Evolutionary conservation across 257 asterid genomes (phyloP).

Genomic region (Fraxinus anomala): DNA sequence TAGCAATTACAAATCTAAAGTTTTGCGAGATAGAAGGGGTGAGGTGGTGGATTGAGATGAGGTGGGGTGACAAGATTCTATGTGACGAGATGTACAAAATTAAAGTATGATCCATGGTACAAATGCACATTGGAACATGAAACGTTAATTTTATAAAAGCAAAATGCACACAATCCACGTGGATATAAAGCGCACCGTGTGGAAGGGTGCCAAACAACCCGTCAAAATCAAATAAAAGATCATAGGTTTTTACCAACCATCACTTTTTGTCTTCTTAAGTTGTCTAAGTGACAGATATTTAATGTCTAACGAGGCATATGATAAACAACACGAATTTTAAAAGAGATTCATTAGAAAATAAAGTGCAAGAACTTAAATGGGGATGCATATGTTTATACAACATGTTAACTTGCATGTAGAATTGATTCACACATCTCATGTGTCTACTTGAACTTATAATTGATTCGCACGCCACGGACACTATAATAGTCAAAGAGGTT

Average conservation of each 20-base stretch:
- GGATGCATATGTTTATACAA: neutral
- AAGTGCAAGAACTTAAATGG: too few species aligned
- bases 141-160: too few species aligned
- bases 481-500: neutral
- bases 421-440: neutral
- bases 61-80: too few species aligned
- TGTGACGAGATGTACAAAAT: neutral
- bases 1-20: too few species aligned
- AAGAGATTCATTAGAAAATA: neutral
- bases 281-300: too few species aligned
- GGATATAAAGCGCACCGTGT: neutral
- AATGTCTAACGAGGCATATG: too few species aligned
- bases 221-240: too few species aligned
- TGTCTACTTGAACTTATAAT: too few species aligned
- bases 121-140: neutral
- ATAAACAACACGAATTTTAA: neutral
- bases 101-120: neutral
- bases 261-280: neutral
- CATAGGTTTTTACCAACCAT: neutral
- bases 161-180: neutral
- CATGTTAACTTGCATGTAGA: neutral
- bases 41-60: too few species aligned
- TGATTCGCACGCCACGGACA: neutral
- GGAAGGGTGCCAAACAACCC: neutral
- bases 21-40: too few species aligned